These are phyloP conservation scores for Silene coronaria DNA, from an alignment of 179 eudicot genomes.

Conservation along the genomic window DNA sequence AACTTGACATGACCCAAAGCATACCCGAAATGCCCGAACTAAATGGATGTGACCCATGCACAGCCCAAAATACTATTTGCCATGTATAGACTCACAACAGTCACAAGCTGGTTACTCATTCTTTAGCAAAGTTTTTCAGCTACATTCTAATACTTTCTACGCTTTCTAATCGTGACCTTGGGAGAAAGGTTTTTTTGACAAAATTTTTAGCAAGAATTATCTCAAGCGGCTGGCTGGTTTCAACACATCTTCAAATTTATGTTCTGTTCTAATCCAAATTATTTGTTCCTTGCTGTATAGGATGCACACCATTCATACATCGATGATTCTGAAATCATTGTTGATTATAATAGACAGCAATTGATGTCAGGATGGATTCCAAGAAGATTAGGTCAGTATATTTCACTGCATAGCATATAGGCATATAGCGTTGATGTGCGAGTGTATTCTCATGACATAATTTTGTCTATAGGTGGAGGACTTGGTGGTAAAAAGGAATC, in stretches of 20 bases:
- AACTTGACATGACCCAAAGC: no score
- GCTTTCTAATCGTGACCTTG: no score
- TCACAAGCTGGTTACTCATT: no score
- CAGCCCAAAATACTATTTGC: no score
- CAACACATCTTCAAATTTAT: neutral
- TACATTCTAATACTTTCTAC: no score
- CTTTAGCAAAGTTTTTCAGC: no score
- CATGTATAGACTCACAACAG: no score
- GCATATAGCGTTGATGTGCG: neutral
- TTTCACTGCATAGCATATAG: constrained; percentile 2
- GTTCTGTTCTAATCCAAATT: neutral
- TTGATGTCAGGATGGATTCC: constrained; percentile 99
- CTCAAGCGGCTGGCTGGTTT: no score
- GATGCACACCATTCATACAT: constrained; percentile 83
- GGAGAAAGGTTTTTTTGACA: no score
- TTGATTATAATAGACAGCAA: constrained; percentile 91
- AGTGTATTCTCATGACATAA: constrained; percentile 11
- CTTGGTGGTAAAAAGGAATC: constrained; percentile 97
- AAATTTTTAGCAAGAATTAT: no score
- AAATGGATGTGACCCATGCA: no score
- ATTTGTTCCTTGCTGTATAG: constrained; percentile 30
- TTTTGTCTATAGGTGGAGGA: constrained; percentile 64
- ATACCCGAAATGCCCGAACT: no score
- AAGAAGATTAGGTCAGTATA: constrained; percentile 77
- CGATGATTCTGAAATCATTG: constrained; percentile 86